Evolutionary conservation across 2,329 filamentous ascomycete genomes (phyloP).

Genomic region (Arthroderma uncinatum): DNA sequence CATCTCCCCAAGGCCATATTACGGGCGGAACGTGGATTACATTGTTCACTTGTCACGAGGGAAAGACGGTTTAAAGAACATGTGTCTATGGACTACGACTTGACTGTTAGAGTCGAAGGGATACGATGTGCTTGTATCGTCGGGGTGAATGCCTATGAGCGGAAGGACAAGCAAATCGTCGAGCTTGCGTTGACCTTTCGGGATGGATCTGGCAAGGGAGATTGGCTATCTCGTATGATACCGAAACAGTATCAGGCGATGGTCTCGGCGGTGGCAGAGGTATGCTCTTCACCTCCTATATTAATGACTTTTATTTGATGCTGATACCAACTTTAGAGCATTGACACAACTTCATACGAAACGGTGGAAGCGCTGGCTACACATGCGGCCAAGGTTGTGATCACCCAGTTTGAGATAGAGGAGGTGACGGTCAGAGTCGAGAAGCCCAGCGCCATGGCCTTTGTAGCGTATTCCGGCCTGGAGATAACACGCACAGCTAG

Average conservation of each 20-base stretch:
- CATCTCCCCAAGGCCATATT: slow-evolving; percentile 37
- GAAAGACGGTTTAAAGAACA: slow-evolving; percentile 18
- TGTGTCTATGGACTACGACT: slow-evolving; percentile 27
- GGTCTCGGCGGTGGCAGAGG: background rate
- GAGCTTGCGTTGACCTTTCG: slow-evolving; percentile 31
- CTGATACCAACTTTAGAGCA: slow-evolving; percentile 22
- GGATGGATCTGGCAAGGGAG: background rate
- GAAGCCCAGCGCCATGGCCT: slow-evolving; percentile 42
- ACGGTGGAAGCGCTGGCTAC: slow-evolving; percentile 43
- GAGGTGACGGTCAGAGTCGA: slow-evolving; percentile 39
- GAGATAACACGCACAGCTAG: slow-evolving; percentile 37
- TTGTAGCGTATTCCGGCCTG: slow-evolving; percentile 40
- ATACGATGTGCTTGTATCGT: slow-evolving; percentile 39
- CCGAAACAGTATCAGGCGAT: slow-evolving; percentile 21
- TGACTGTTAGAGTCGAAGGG: slow-evolving; percentile 26
- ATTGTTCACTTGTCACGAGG: slow-evolving; percentile 26
- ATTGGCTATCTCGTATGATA: slow-evolving; percentile 7
- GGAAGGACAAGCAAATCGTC: slow-evolving; percentile 41
- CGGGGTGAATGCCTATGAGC: slow-evolving; percentile 43
- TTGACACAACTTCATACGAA: slow-evolving; percentile 39
- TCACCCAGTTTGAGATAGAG: slow-evolving; percentile 35
- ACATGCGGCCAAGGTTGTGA: slow-evolving; percentile 37
- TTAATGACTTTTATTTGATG: background rate
- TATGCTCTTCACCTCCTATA: background rate
- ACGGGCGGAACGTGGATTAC: slow-evolving; percentile 34